Base-by-base conservation (phyloP, 1,139 yeast species). In the Suhomyces kunorum region DNA sequence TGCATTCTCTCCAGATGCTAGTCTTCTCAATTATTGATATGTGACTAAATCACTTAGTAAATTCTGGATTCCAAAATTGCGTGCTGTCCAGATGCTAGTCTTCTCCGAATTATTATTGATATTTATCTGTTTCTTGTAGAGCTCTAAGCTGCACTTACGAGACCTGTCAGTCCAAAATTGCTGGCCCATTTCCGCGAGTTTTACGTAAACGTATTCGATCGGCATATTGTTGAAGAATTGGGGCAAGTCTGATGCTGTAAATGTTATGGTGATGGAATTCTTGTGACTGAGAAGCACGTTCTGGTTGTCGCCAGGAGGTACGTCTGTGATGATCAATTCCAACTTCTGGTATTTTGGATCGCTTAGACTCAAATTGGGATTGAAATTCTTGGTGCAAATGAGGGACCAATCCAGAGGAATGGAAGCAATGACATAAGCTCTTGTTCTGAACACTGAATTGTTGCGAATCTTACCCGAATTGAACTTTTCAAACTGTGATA, bases 331-430 rank as follows among this genome's bases (percentile, higher is more conserved):
- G 4, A 61, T 40, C 8, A 65, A 28, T 37, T 62, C 65, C 7
- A 65, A 31, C 3, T 48, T 54, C 26, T 60, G 46, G 16, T 53
- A 30, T 5, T 26, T 38, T 1, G 70, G 71, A 45, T 65, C 71
- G 2, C 56, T 39, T 5, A 51, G 36, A 2, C 36, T 16, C 6
- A 36, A 27, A 31, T 46, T 43, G 8, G 32, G 15, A 2, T 45
- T 46, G 43, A 55, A 64, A 8, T 50, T 36, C 36, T 65, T 65
- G n/a, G 55, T 51, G 40, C 66, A 62, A 2, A 59, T 39, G 13
- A 56, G 56, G 5, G 53, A 39, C 47, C 58, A 49, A 37, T 63
- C 63, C 5, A 39, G 36, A 1, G 71, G 70, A 6, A 50, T 43
- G 5, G 50, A 42, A 1, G 55, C 65, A 0, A 50, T 53, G 1